Percentiles rank a stretch among this genome's conserved stretches.
Conservation (phyloP, 1,284 basidiomycete species). For the Amylostereum areolatum region DNA sequence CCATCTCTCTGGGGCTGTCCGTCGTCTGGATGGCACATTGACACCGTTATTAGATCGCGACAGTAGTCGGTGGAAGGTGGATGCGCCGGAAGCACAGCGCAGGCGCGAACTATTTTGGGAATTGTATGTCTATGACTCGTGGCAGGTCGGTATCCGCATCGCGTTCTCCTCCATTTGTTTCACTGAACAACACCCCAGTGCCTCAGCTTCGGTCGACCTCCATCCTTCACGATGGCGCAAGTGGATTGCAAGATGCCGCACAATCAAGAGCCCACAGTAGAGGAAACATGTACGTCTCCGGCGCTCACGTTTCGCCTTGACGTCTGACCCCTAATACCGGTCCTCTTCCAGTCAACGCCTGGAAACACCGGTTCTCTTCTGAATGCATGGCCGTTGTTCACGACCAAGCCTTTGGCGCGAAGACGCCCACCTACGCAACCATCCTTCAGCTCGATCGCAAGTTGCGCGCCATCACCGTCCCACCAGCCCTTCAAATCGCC, state of each 20-base stretch:
- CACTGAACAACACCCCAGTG: conserved; percentile 32
- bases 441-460: conserved; percentile 59
- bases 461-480: conserved; percentile 55
- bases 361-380: conserved; percentile 59
- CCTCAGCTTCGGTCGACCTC: conserved; percentile 65
- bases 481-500: conserved; percentile 58
- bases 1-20: neutral
- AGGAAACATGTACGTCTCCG: conserved; percentile 59
- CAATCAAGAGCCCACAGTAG: conserved; percentile 36
- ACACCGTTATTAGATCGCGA: conserved; percentile 47
- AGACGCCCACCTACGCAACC: conserved; percentile 50
- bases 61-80: conserved; percentile 60
- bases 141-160: conserved; percentile 42
- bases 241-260: conserved; percentile 56
- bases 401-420: conserved; percentile 60
- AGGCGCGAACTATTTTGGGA: conserved; percentile 62
- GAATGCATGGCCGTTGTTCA: conserved; percentile 58
- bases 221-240: conserved; percentile 53
- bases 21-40: neutral
- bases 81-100: conserved; percentile 51
- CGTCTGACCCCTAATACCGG: conserved; percentile 8
- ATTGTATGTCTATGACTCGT: conserved; percentile 60
- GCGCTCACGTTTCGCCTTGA: conserved; percentile 33
- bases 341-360: conserved; percentile 40
- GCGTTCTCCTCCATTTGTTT: too few relatives aligned